Evolutionary conservation across 2,329 filamentous ascomycete species (phyloP), one percentile per base, ranked within the genome.

Genomic region (Cucurbitaria berberidis): DNA sequence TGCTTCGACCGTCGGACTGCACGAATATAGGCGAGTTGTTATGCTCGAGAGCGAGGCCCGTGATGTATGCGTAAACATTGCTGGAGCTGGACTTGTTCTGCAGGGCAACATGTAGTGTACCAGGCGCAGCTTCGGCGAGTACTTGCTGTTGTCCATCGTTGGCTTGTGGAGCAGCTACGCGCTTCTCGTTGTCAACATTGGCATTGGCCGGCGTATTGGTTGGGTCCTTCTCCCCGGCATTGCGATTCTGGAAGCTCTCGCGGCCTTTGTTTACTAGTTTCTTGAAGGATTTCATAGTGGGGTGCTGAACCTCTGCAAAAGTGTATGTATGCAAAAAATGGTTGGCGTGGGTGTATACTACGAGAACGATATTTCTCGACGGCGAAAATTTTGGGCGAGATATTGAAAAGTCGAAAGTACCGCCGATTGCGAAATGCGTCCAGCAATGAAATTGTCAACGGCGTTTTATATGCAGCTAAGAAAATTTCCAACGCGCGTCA

Each of bases 51-150:
- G 86, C 84, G 16, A 80, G 78, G 18, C 89, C 89, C 1, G 87
- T 92, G 66, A 95, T 82, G 70, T 90, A 89, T 18, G 86, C 89
- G 64, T 84, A 91, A 38, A 86, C 82, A 29, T 75, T 82, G 46
- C 78, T 75, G 1, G 87, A 86, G 26, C 76, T 76, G 1, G 87
- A 89, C 62, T 84, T 83, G 76, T 92, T 92, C 63, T 82, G 78
- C 18, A 92, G 74, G 10, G 83, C 81, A 53, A 91, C 81, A 45
- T 83, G 78, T 40, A 90, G 76, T 8, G 82, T 86, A 2, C 63
- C 66, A 5, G 59, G 39, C 1, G 66, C 60, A 7, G 62, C 59
- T 46, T 60, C 51, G 16, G 67, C 62, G 5, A 68, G 34, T 5
- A 68, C 56, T 43, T 70, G 65, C 43, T 74, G 68, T 36, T 66